Evolutionary conservation across 2,329 filamentous ascomycete genomes (phyloP).

Genomic region (Penicillium sclerotiorum): DNA sequence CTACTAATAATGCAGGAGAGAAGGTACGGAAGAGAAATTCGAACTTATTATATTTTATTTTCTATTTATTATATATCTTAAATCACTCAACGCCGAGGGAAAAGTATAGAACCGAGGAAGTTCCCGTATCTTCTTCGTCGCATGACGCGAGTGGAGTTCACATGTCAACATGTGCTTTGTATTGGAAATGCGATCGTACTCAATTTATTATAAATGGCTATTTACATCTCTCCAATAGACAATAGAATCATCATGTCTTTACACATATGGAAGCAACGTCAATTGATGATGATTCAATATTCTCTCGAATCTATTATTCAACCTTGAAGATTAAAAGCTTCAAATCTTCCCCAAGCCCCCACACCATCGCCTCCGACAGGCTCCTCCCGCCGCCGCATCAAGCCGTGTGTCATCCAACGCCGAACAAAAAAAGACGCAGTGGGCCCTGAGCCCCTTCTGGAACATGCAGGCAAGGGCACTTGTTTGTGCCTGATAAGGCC

Average conservation of each 20-base stretch:
- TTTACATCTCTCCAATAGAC: background rate
- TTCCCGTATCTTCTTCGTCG: slow-evolving; percentile 11
- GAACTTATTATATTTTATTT: background rate
- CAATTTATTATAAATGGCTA: background rate
- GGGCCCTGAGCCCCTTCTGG: slow-evolving; percentile 23
- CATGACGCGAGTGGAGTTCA: slow-evolving; percentile 17
- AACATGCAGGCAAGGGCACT: too few species aligned
- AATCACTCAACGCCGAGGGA: too few species aligned
- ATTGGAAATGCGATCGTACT: background rate
- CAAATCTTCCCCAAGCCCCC: slow-evolving; percentile 2
- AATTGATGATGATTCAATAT: too few species aligned
- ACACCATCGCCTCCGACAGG: slow-evolving; percentile 21
- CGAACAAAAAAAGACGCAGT: slow-evolving; percentile 29
- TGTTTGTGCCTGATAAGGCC: too few species aligned
- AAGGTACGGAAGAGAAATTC: background rate
- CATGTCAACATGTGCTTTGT: slow-evolving; percentile 12
- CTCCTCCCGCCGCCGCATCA: slow-evolving; percentile 13
- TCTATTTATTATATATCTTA: too few species aligned
- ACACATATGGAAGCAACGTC: too few species aligned
- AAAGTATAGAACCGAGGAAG: slow-evolving; percentile 12
- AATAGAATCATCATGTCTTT: too few species aligned
- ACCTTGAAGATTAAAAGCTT: too few species aligned
- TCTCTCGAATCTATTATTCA: too few species aligned
- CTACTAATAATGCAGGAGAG: too few species aligned
- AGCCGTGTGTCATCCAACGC: slow-evolving; percentile 28